Evolutionary conservation across 345 rosid genomes (phyloP).

Genomic region (Citrus inodora): DNA sequence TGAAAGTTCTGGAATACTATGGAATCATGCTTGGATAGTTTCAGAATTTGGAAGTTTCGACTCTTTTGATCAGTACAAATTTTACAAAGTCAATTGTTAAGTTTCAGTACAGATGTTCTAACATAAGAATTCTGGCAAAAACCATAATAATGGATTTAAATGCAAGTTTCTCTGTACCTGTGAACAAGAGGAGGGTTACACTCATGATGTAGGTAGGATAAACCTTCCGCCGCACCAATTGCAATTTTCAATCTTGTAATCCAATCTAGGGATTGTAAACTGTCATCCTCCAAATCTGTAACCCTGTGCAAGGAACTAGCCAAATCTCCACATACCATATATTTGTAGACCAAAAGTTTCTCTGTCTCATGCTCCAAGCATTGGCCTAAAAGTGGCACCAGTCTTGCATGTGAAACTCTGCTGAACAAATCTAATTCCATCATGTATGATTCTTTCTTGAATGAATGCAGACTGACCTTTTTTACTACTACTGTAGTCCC

Average conservation of each 20-base stretch:
- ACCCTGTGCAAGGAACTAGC: constrained; percentile 64
- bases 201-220: constrained; percentile 83
- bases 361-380: constrained; percentile 65
- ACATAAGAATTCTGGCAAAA: background rate
- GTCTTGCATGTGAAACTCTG: constrained; percentile 64
- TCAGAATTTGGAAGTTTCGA: background rate
- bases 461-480: constrained; percentile 48
- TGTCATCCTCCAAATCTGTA: constrained; percentile 47
- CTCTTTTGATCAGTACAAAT: background rate
- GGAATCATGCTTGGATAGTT: background rate
- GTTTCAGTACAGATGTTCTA: background rate
- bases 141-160: background rate
- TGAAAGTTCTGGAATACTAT: background rate
- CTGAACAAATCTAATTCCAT: constrained; percentile 67
- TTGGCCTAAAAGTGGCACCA: constrained; percentile 77
- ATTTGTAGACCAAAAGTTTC: constrained; percentile 82
- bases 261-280: constrained; percentile 83
- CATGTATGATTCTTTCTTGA: constrained; percentile 47
- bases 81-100: background rate
- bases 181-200: constrained; percentile 87
- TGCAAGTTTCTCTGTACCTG: constrained; percentile 45
- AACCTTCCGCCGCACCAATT: constrained; percentile 84
- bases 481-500: constrained; percentile 62
- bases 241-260: constrained; percentile 91
- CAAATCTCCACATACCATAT: constrained; percentile 77